Evolutionary conservation across 768 basidiomycete species (phyloP), one percentile per base, ranked within the genome.

Genomic region (Solioccasus polychromus): DNA sequence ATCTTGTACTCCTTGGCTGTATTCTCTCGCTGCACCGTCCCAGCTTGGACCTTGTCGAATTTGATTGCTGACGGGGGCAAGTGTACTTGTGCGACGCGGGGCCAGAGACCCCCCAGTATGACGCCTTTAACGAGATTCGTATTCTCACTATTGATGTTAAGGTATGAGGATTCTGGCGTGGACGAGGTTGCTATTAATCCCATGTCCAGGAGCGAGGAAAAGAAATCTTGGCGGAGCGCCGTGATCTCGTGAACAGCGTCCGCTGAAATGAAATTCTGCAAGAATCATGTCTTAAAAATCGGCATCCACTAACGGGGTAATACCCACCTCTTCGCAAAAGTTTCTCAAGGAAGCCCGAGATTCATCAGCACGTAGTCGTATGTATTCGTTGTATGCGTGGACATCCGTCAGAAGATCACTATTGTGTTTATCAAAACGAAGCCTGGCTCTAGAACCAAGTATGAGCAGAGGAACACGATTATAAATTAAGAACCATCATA

Each of bases 371-470:
- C 74, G 73, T 36, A 85, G 62, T 42, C 71, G 64, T 43, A 72
- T 55, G 48, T 78, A 85, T 50, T 82, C 76, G 32, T 85, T 73
- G 59, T 86, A 94, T 1, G 90, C 92, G 35, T 78, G 73, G 14
- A 82, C 72, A 50, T 92, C 89, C 0, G 92, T 93, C 38, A 96
- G 70, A 2, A 96, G 73, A 60, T 97, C 94, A 50, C 91, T 93
- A 43, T 83, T 81, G 26, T 73, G 83, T 12, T 72, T 76, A 11
- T 77, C 68, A 52, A 96, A 95, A 17, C 74, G 75, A 39, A 72
- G 71, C 45, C 85, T 78, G 8, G 92, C 90, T 54, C 90, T 94
- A 14, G 29, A 43, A 26, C 43, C 1, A 32, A 35, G 19, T 5
- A 12, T 42, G 25, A 54, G 23, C 18, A 43, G 29, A 30, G 29